Evolutionary conservation across 495 filamentous ascomycete genomes (phyloP).

Genomic region (Penicillium silybi): DNA sequence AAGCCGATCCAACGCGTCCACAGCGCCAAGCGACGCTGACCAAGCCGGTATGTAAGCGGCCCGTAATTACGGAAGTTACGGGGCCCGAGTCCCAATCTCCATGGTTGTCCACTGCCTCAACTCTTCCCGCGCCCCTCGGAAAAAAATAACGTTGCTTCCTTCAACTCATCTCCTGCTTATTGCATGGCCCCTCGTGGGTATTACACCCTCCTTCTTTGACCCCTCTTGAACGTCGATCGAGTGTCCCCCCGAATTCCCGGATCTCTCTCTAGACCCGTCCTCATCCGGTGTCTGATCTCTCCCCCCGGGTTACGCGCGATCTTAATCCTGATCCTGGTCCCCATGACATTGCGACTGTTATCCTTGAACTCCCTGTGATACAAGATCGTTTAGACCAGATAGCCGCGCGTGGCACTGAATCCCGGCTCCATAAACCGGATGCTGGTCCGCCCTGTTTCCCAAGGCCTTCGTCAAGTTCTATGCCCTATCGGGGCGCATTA

Average conservation of each 20-base stretch:
- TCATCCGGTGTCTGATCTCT: background rate
- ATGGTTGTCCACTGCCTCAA: slow-evolving; percentile 10
- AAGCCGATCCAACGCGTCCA: background rate
- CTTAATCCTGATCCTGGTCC: background rate
- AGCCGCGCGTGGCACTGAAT: slow-evolving; percentile 22
- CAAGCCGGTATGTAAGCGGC: slow-evolving; percentile 8
- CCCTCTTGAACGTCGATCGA: slow-evolving; percentile 3
- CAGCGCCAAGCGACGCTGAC: slow-evolving; percentile 5
- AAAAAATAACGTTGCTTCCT: slow-evolving; percentile 7
- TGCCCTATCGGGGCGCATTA: slow-evolving; percentile 27
- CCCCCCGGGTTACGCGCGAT: background rate
- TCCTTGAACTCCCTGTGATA: background rate
- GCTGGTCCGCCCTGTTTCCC: slow-evolving; percentile 15
- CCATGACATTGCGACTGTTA: slow-evolving; percentile 7
- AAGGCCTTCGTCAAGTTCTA: slow-evolving; percentile 22
- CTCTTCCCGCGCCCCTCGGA: slow-evolving; percentile 9
- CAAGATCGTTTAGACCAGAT: background rate
- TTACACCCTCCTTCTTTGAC: slow-evolving; percentile 4
- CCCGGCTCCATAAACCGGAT: slow-evolving; percentile 30
- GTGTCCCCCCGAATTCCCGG: background rate
- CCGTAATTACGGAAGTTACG: slow-evolving; percentile 9
- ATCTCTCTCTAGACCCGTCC: background rate
- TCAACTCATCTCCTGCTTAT: slow-evolving; percentile 10
- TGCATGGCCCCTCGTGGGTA: slow-evolving; percentile 26
- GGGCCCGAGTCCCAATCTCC: slow-evolving; percentile 2